Base-by-base conservation (phyloP, 2,329 filamentous ascomycete genomes). In the Alternaria sp. region DNA sequence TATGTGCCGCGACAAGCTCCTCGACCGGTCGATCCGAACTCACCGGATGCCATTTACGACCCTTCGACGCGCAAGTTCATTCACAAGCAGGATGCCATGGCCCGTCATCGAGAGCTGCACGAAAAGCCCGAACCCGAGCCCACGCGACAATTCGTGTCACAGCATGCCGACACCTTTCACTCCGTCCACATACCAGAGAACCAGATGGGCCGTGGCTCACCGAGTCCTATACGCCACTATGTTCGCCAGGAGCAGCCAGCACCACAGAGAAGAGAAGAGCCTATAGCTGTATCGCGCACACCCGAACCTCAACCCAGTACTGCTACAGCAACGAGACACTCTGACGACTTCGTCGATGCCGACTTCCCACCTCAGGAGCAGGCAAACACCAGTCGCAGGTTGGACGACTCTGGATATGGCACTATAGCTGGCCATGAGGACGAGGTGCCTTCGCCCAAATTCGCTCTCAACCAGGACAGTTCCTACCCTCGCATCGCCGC, bases 311-410 rank as follows among this genome's bases (percentile, higher is more conserved):
- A 36, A 12, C 61, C 44, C 40, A 40, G 45, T 56, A 5, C 30
- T 68, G 15, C 64, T 68, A 56, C 69, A 64, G 36, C 64, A 64
- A 32, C 58, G 44, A 17, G 36, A 32, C 44, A 60, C 26, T 69
- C 76, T 13, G 86, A 88, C 62, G 81, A 84, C 54, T 74, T 80
- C 40, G 82, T 83, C 57, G 79, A 77, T 21, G 82, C 84, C 51
- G 80, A 83, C 13, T 46, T 62, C 25, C 57, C 69, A 51, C 68
- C 71, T 57, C 66, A 68, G 3, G 68, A 72, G 30, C 67, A 69
- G 28, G 68, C 70, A 13, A 74, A 74, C 17, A 67, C 68, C 1
- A 58, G 60, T 28, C 69, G 61, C 6, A 70, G 66, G 32, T 49
- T 73, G 12, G 69, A 75, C 23, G 49, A 59, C 36, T 49, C 61